A percentile compares a stretch with the other conserved stretches of the same genome.
phyloP scores from a whole-genome alignment of 306 rosid species.

The Begonia loranthoides region DNA sequence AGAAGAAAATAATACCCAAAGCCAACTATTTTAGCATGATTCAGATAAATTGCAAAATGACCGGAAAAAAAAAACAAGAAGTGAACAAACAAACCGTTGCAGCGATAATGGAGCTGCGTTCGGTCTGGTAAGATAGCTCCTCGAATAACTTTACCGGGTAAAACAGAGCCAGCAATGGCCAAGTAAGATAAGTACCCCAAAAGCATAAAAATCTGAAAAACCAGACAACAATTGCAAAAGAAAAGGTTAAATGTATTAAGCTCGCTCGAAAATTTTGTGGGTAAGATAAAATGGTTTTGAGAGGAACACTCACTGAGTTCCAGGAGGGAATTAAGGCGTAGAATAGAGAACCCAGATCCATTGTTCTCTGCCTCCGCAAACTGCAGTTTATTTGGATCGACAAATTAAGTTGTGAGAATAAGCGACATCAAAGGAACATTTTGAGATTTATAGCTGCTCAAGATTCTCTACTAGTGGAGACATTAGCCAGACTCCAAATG shows the following conservation, averaged over 20 bases:
- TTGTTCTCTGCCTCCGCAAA: slow-evolving; percentile 1
- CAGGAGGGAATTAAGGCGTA: slow-evolving; percentile 30
- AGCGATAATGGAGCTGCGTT: slow-evolving; percentile 67
- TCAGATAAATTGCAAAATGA: background rate
- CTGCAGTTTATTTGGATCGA: no score
- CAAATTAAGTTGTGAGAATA: no score
- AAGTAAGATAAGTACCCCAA: slow-evolving; percentile 50
- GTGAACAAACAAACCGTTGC: slow-evolving; percentile 52
- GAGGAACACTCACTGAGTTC: slow-evolving; percentile 30
- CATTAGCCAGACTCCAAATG: no score
- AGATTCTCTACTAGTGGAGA: no score
- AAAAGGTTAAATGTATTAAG: slow-evolving; percentile 3
- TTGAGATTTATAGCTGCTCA: no score
- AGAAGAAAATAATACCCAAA: background rate
- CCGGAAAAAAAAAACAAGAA: no score
- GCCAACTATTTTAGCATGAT: slow-evolving; percentile 1
- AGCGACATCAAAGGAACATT: no score
- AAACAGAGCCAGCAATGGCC: slow-evolving; percentile 58
- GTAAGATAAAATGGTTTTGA: no score
- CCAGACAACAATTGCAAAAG: slow-evolving; percentile 5
- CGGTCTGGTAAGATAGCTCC: slow-evolving; percentile 55
- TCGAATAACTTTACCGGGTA: slow-evolving; percentile 65
- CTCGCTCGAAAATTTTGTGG: background rate
- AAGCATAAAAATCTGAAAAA: slow-evolving; percentile 41
- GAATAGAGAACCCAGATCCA: slow-evolving; percentile 42